Conservation (phyloP, 768 basidiomycete species). For the Crepidotus variabilis region DNA sequence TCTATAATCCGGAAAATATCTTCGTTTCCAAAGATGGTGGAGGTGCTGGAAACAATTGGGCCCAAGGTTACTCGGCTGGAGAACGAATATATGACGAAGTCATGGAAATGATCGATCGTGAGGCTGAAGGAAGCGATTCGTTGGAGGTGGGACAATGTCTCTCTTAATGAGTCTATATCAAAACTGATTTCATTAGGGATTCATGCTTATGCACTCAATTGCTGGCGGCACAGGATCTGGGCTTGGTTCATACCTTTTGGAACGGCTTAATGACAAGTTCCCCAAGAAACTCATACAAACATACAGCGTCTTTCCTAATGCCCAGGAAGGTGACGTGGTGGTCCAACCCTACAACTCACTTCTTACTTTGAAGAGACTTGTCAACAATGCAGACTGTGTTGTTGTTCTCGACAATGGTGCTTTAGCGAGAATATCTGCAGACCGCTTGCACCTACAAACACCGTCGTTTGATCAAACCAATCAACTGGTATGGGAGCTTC, state of each 20-base stretch:
- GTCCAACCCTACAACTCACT: conserved; percentile 98
- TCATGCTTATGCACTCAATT: conserved; percentile 98
- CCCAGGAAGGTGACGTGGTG: conserved; percentile 91
- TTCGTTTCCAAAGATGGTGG: conserved; percentile 95
- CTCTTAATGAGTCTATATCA: neutral
- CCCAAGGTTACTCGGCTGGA: conserved; percentile 88
- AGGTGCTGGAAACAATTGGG: conserved; percentile 99
- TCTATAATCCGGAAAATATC: conserved; percentile 99
- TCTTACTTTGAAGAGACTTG: conserved; percentile 87
- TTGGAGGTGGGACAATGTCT: conserved; percentile 62
- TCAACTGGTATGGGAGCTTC: conserved; percentile 60
- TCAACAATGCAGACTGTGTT: conserved; percentile 95
- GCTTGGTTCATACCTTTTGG: conserved; percentile 95
- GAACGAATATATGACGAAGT: conserved; percentile 93
- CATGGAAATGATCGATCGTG: conserved; percentile 98
- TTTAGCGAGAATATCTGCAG: conserved; percentile 86
- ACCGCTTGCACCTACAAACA: conserved; percentile 84
- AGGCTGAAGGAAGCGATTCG: conserved; percentile 96
- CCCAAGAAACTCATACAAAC: conserved; percentile 99
- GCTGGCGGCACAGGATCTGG: conserved; percentile 99
- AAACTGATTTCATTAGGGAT: conserved; percentile 63
- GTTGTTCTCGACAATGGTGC: conserved; percentile 98
- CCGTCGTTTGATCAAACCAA: conserved; percentile 91
- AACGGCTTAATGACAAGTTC: conserved; percentile 94
- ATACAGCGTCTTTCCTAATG: conserved; percentile 97